These are phyloP conservation scores for Dillenia suffruticosa DNA, from an alignment of 164 flowering plant genomes.

Conservation along the genomic window DNA sequence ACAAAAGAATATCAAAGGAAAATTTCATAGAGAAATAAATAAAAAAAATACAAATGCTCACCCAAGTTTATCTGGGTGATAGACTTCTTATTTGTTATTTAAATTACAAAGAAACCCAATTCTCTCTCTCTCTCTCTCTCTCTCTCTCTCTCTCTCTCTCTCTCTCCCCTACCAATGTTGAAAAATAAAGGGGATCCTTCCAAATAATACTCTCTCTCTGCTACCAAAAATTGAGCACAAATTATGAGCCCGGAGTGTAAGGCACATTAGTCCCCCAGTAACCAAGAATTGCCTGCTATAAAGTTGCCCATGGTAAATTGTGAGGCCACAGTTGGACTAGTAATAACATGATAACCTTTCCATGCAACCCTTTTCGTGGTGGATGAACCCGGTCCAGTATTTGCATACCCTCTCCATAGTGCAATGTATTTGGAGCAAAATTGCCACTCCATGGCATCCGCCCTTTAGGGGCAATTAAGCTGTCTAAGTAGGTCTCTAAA, in stretches of 20 bases:
- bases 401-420: conserved; percentile 47
- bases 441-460: conserved; percentile 52
- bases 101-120: too few species aligned
- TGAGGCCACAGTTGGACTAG: conserved; percentile 27
- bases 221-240: background rate
- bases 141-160: too few species aligned
- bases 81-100: too few species aligned
- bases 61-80: too few species aligned
- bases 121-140: too few species aligned
- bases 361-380: conserved; percentile 36
- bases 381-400: conserved; percentile 47
- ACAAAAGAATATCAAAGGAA: too few species aligned
- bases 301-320: conserved; percentile 41
- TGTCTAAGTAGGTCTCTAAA: conserved; percentile 32
- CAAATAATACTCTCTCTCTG: too few species aligned
- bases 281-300: conserved; percentile 39
- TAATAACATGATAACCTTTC: conserved; percentile 33
- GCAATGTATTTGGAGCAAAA: conserved; percentile 40
- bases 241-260: conserved; percentile 38
- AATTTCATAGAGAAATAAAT: too few species aligned
- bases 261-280: conserved; percentile 44
- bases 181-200: too few species aligned
- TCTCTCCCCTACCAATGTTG: too few species aligned
- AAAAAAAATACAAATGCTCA: too few species aligned
- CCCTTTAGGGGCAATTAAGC: conserved; percentile 37